phyloP scores from a whole-genome alignment of 768 basidiomycete genomes.

The Sarcodon aspratus region DNA sequence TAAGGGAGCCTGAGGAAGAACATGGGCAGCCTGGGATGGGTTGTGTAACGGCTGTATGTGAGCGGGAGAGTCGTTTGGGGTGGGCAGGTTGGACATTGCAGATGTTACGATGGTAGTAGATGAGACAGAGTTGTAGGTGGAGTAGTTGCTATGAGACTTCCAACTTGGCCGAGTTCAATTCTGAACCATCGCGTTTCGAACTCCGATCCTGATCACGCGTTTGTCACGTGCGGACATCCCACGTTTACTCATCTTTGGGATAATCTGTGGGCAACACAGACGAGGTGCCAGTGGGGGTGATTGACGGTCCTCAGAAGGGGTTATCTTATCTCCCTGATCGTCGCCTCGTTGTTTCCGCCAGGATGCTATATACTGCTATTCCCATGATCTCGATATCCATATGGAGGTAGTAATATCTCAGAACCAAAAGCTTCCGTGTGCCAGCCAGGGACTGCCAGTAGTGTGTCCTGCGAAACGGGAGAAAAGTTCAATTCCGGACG shows the following conservation, averaged over 20 bases:
- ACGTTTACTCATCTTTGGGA: constrained; percentile 1
- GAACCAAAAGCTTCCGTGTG: too few relatives aligned
- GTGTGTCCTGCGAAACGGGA: too few relatives aligned
- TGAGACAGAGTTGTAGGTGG: not conserved
- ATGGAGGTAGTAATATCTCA: too few relatives aligned
- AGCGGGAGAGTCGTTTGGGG: constrained; percentile 58
- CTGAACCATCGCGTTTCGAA: not conserved
- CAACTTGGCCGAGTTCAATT: not conserved
- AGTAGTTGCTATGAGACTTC: not conserved
- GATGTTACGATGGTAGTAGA: constrained; percentile 13
- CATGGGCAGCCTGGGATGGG: constrained; percentile 66
- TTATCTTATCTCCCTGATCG: too few relatives aligned
- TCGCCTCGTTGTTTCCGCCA: too few relatives aligned
- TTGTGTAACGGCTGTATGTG: constrained; percentile 78
- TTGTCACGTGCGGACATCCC: constrained; percentile 4
- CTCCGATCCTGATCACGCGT: constrained; percentile 6
- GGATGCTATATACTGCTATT: too few relatives aligned
- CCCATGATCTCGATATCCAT: too few relatives aligned
- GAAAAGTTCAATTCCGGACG: too few relatives aligned
- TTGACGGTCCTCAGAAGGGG: too few relatives aligned
- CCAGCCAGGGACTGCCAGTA: too few relatives aligned
- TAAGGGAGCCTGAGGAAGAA: constrained; percentile 72
- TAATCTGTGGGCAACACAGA: too few relatives aligned
- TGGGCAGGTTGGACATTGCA: constrained; percentile 38
- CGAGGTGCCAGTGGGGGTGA: too few relatives aligned